Conservation (phyloP, 257 asterid species). For the Solanum okadae region DNA sequence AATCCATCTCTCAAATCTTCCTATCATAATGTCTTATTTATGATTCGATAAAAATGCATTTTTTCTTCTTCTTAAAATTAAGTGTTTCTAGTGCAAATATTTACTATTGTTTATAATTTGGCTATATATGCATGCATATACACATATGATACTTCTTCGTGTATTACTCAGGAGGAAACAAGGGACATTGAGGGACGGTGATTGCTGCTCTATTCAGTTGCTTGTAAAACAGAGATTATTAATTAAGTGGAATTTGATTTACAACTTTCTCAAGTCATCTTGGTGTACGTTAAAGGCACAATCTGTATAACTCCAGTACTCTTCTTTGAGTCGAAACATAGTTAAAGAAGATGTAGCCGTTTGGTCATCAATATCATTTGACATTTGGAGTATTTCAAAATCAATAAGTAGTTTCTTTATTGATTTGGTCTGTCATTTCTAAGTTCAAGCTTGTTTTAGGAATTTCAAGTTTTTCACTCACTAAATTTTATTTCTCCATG, state of each 20-base stretch:
- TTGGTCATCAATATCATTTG: not conserved
- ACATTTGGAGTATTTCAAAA: not conserved
- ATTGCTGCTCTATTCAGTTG: not conserved
- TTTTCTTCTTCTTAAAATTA: not conserved
- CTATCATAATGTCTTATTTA: conserved; percentile 15
- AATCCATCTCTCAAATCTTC: conserved; percentile 41
- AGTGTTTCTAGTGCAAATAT: not conserved
- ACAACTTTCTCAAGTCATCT: not conserved
- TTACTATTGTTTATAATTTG: not conserved
- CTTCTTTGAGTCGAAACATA: not conserved
- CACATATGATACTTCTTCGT: not conserved
- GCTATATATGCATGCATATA: not conserved
- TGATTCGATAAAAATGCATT: not conserved
- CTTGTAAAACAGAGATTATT: not conserved
- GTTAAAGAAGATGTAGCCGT: not conserved
- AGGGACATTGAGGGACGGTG: conserved; percentile 18
- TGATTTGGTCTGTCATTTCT: not conserved
- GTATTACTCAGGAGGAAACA: conserved; percentile 18
- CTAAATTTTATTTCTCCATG: not conserved
- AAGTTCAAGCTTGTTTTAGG: not conserved
- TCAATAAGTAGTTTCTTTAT: not conserved
- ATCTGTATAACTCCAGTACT: not conserved
- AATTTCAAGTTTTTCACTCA: not conserved
- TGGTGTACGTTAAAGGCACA: not conserved
- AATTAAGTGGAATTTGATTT: not conserved